These are phyloP conservation scores for Cercospora citrullina DNA, from an alignment of 2,329 filamentous ascomycete genomes.

Conservation along the genomic window DNA sequence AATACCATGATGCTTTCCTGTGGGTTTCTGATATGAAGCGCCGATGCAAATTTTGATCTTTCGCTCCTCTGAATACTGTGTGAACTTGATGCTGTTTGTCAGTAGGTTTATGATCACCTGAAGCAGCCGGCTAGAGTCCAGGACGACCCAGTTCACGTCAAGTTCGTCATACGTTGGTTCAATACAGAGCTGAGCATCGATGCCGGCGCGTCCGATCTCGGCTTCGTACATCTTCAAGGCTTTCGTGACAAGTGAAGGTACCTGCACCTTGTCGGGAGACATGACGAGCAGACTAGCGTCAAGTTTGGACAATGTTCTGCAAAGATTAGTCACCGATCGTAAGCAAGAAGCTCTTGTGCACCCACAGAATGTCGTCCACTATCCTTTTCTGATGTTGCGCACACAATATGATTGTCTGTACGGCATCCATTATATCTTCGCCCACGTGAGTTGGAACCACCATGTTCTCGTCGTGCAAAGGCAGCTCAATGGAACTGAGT, in stretches of 20 bases:
- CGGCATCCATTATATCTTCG: slow-evolving; percentile 34
- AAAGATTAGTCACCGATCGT: not conserved
- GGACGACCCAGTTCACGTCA: slow-evolving; percentile 42
- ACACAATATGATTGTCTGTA: slow-evolving; percentile 48
- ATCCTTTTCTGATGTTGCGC: slow-evolving; percentile 51
- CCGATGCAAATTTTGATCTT: slow-evolving; percentile 44
- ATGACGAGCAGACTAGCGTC: slow-evolving; percentile 48
- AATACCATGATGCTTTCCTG: slow-evolving; percentile 37
- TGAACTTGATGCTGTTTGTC: slow-evolving; percentile 53
- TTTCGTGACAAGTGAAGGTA: slow-evolving; percentile 39
- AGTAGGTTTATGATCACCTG: slow-evolving; percentile 48
- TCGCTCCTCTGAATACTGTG: slow-evolving; percentile 40
- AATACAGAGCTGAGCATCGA: slow-evolving; percentile 32
- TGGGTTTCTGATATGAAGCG: slow-evolving; percentile 38
- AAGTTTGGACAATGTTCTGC: slow-evolving; percentile 45
- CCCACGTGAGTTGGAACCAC: slow-evolving; percentile 22
- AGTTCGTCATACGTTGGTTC: slow-evolving; percentile 42
- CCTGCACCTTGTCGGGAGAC: slow-evolving; percentile 44
- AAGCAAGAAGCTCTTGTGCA: not conserved
- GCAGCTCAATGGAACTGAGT: slow-evolving; percentile 27
- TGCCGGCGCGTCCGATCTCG: slow-evolving; percentile 33
- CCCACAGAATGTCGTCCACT: slow-evolving; percentile 47
- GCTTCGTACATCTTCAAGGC: slow-evolving; percentile 39
- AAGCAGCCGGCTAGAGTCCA: slow-evolving; percentile 47
- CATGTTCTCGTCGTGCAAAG: slow-evolving; percentile 31